Conservation (phyloP, 2,329 filamentous ascomycete genomes). For the Rutstroemia sp. region DNA sequence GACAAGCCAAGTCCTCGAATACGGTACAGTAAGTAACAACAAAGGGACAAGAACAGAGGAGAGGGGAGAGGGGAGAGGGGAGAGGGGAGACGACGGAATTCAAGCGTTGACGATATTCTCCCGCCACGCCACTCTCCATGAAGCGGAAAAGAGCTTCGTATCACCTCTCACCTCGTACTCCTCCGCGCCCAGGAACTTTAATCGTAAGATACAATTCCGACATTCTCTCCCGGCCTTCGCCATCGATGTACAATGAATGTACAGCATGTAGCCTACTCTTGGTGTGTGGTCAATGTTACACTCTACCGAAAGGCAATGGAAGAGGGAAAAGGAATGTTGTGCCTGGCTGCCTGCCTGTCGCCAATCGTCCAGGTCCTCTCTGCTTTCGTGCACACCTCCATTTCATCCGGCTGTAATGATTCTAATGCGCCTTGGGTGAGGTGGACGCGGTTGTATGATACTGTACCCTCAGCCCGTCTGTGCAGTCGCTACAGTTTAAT, state of each 20-base stretch:
- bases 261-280: no score
- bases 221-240: no score
- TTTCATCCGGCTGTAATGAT: constrained; percentile 1
- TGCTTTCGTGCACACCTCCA: background rate
- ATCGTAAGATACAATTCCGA: no score
- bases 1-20: no score
- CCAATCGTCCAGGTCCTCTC: background rate
- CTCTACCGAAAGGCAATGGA: background rate
- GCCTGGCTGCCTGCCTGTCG: background rate
- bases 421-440: background rate
- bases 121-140: no score
- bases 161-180: no score
- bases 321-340: background rate
- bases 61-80: background rate
- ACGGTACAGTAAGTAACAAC: no score
- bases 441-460: no score
- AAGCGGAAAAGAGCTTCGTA: no score
- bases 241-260: no score
- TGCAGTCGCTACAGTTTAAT: background rate
- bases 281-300: background rate
- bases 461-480: background rate
- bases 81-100: background rate
- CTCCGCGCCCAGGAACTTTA: no score
- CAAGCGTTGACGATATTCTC: no score
- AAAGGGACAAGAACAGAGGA: background rate